Evolutionary conservation across 306 rosid genomes (phyloP), one percentile per base, ranked within the genome.

Genomic region (Arachis stenosperma): DNA sequence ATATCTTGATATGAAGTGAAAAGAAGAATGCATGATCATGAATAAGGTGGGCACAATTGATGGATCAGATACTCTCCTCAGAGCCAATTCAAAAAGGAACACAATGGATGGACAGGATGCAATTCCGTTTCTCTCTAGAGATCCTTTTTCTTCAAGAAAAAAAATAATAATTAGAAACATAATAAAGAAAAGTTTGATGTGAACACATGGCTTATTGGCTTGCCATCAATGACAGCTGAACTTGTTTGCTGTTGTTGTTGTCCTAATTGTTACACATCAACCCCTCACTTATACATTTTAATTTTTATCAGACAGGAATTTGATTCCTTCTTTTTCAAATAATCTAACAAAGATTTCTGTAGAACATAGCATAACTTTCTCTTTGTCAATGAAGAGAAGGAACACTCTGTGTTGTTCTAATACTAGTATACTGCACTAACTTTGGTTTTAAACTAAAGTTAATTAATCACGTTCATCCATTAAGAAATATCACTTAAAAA

Each of bases 71-170:
- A 58, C 84, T 72, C 3, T 33, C 37, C 0, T 33, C 37, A 33
- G 37, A n/a, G 30, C 52, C 68, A 79, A 75, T 74, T 83, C 54
- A 65, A 83, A 81, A 62, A 55, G 79, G 81, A 70, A 66, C 77
- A 78, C 79, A 81, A 81, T 75, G 68, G 71, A 84, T 81, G 88
- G 81, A 75, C 50, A 8, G 56, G 79, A 84, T 84, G 67, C 71
- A 42, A 41, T 73, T 54, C 33, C 77, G 33, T 70, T 73, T 79
- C 70, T 70, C 58, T 63, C 50, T 75, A 53, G 59, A 6, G 57
- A 7, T 53, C 15, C 57, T 37, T 67, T 57, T 57, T 9, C 74
- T 71, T 37, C 78, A 33, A 33, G 37, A 33, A 33, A 33, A 33
- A 33, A 2, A 4, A 33, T 0, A 44, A 44, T 44, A 44, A 6